These are phyloP conservation scores for Epichloe baconii DNA, from an alignment of 2,329 filamentous ascomycete species.

Conservation along the genomic window DNA sequence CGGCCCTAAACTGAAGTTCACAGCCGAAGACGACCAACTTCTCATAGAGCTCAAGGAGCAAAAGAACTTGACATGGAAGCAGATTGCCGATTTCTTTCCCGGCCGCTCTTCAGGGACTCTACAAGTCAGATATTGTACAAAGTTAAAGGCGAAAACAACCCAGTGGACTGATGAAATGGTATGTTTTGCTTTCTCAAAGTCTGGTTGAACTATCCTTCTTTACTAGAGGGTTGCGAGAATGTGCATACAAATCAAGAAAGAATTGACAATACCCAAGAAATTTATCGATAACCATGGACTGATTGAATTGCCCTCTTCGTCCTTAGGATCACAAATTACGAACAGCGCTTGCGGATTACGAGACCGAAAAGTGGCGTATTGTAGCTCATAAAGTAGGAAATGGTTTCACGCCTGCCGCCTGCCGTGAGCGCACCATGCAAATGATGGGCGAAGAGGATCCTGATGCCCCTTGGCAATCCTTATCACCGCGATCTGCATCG, in stretches of 20 bases:
- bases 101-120: slow-evolving; percentile 80
- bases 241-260: no score
- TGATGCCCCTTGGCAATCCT: slow-evolving; percentile 39
- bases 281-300: not conserved
- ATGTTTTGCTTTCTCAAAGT: slow-evolving; percentile 21
- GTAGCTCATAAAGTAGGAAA: slow-evolving; percentile 82
- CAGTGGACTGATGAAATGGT: slow-evolving; percentile 92
- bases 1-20: slow-evolving; percentile 88
- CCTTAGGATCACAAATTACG: slow-evolving; percentile 62
- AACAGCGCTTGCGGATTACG: slow-evolving; percentile 68
- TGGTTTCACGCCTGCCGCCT: slow-evolving; percentile 77
- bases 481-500: slow-evolving; percentile 32
- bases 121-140: slow-evolving; percentile 90
- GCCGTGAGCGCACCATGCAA: slow-evolving; percentile 65
- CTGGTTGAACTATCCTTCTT: not conserved
- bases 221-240: no score
- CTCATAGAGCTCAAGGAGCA: slow-evolving; percentile 88
- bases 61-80: slow-evolving; percentile 91
- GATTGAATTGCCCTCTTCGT: not conserved
- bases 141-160: slow-evolving; percentile 85
- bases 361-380: slow-evolving; percentile 86
- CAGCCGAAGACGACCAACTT: slow-evolving; percentile 77
- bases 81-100: slow-evolving; percentile 93
- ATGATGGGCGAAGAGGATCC: slow-evolving; percentile 34
- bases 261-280: not conserved